These are phyloP conservation scores for Sclerospora graminicola DNA, from an alignment of 352 stramenopile genomes.

Conservation along the genomic window DNA sequence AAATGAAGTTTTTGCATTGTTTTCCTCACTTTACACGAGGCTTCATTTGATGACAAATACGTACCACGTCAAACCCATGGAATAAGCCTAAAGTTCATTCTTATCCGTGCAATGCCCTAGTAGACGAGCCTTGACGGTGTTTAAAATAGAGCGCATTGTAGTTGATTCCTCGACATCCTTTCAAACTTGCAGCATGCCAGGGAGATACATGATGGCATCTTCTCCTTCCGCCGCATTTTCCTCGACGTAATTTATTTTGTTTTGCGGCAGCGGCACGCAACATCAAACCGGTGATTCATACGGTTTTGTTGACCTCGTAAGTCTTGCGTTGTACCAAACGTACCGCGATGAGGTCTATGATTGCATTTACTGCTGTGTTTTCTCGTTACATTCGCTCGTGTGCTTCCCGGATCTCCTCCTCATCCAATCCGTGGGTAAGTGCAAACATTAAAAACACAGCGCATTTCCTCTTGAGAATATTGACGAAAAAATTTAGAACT, in stretches of 20 bases:
- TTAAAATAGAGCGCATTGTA: conserved; percentile 64
- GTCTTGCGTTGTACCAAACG: conserved; percentile 33
- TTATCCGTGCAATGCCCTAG: too few species aligned
- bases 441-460: conserved; percentile 81
- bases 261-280: conserved; percentile 71
- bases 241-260: conserved; percentile 83
- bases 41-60: too few species aligned
- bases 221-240: conserved; percentile 62
- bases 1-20: too few species aligned
- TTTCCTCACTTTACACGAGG: too few species aligned
- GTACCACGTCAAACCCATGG: too few species aligned
- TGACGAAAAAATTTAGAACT: conserved; percentile 72
- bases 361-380: conserved; percentile 58
- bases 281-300: conserved; percentile 65
- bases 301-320: conserved; percentile 63
- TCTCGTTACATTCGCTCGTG: conserved; percentile 78
- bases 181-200: conserved; percentile 77
- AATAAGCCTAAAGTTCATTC: too few species aligned
- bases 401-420: conserved; percentile 70
- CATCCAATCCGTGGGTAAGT: conserved; percentile 57
- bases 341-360: conserved; percentile 54
- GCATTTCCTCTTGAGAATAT: conserved; percentile 84
- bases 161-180: conserved; percentile 55
- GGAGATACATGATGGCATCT: conserved; percentile 85
- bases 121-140: conserved; percentile 65